Evolutionary conservation across 2,329 filamentous ascomycete species (phyloP).

Genomic region (Cladorrhinum sp.): DNA sequence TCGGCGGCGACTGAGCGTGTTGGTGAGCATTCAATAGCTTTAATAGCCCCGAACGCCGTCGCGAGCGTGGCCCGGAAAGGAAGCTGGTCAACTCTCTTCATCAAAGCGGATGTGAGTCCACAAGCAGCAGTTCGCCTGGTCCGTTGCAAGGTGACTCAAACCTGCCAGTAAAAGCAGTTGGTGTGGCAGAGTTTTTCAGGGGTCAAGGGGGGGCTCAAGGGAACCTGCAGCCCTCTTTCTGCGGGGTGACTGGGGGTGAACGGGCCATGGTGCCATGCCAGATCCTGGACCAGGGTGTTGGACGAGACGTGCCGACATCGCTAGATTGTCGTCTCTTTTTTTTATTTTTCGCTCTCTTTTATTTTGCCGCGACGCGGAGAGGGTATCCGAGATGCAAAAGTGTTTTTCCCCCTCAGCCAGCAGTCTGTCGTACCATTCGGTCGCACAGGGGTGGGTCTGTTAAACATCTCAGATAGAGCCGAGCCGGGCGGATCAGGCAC

Average conservation of each 20-base stretch:
- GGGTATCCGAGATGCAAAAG: slow-evolving; percentile 2
- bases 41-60: neutral
- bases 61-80: slow-evolving; percentile 10
- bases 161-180: slow-evolving; percentile 17
- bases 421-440: neutral
- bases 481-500: slow-evolving; percentile 15
- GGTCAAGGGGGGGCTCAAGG: neutral
- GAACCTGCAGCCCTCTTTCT: slow-evolving; percentile 10
- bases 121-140: slow-evolving; percentile 17
- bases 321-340: neutral
- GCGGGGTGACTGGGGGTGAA: neutral
- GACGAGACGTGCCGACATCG: slow-evolving; percentile 16
- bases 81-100: slow-evolving; percentile 21
- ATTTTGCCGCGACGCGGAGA: slow-evolving; percentile 5
- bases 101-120: slow-evolving; percentile 15
- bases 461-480: slow-evolving; percentile 9
- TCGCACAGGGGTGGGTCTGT: neutral
- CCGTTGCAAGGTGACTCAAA: slow-evolving; percentile 13
- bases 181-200: slow-evolving; percentile 4
- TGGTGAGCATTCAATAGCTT: neutral
- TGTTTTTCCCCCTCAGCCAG: neutral
- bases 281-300: neutral
- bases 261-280: neutral
- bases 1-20: slow-evolving; percentile 16
- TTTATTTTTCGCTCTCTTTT: neutral